A percentile compares a stretch with the other conserved stretches of the same genome.
Evolutionary conservation across 345 rosid genomes (phyloP).

Genomic region (Eucalyptus erythrocorys): DNA sequence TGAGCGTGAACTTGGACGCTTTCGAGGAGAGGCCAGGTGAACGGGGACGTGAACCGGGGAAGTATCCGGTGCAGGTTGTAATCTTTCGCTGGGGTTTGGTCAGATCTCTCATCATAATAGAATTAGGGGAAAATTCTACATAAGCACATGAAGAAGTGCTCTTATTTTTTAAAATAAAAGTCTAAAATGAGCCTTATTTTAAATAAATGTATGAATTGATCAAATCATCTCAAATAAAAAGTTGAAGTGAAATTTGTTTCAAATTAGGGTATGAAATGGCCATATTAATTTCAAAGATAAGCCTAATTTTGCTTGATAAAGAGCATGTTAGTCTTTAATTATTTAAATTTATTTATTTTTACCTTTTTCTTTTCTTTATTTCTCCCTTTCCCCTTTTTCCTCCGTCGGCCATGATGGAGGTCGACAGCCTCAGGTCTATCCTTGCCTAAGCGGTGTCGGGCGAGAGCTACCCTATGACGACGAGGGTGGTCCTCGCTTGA

Average conservation of each 20-base stretch:
- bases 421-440: fast-evolving
- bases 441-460: fast-evolving
- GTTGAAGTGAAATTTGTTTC: fast-evolving
- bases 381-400: fast-evolving
- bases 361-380: too few relatives aligned
- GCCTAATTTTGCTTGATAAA: fast-evolving
- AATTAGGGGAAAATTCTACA: not conserved
- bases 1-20: not conserved
- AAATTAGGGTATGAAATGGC: fast-evolving
- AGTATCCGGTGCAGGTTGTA: not conserved
- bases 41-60: not conserved
- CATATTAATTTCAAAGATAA: fast-evolving
- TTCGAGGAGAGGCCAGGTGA: not conserved
- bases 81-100: not conserved
- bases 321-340: too few relatives aligned
- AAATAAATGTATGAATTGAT: fast-evolving
- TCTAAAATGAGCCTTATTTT: fast-evolving
- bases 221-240: too few relatives aligned
- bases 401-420: fast-evolving
- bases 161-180: too few relatives aligned
- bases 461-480: fast-evolving
- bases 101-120: too few relatives aligned
- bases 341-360: too few relatives aligned
- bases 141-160: too few relatives aligned
- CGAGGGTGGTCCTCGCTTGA: fast-evolving